Percentiles rank a stretch among this genome's conserved stretches.
Conservation (phyloP, 129 eudicot genomes). For the Chrysanthemum lavandulifolium region DNA sequence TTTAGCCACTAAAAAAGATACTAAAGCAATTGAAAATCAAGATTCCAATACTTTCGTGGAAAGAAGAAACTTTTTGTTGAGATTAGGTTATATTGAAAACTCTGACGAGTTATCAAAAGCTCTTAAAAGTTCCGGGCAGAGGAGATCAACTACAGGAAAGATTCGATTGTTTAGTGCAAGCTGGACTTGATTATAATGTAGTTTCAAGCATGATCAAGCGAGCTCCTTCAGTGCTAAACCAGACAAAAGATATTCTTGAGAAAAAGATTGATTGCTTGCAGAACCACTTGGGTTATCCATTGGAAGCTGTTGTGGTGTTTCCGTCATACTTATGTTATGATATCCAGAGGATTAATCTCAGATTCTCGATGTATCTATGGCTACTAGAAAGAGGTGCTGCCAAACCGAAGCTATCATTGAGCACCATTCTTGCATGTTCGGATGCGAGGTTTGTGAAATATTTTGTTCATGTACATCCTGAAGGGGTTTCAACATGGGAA, state of each 20-base stretch:
- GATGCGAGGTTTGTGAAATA: constrained; percentile 59
- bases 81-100: constrained; percentile 72
- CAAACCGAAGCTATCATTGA: constrained; percentile 52
- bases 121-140: constrained; percentile 60
- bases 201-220: constrained; percentile 61
- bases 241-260: constrained; percentile 55
- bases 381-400: constrained; percentile 58
- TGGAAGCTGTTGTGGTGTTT: constrained; percentile 63
- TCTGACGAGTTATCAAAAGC: constrained; percentile 78
- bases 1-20: constrained; percentile 42
- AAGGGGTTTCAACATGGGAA: constrained; percentile 68
- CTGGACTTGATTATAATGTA: constrained; percentile 67
- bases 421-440: constrained; percentile 69
- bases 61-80: constrained; percentile 49
- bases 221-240: constrained; percentile 60
- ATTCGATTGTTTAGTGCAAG: constrained; percentile 67
- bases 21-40: constrained; percentile 20
- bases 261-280: constrained; percentile 56
- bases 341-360: constrained; percentile 47
- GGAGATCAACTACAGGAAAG: constrained; percentile 82
- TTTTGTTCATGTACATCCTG: constrained; percentile 66
- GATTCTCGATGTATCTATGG: constrained; percentile 72
- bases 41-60: constrained; percentile 46
- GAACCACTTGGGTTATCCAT: constrained; percentile 52
- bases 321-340: constrained; percentile 80